phyloP scores from a whole-genome alignment of 73 alveolate genomes.

The Paramecium bursaria region DNA sequence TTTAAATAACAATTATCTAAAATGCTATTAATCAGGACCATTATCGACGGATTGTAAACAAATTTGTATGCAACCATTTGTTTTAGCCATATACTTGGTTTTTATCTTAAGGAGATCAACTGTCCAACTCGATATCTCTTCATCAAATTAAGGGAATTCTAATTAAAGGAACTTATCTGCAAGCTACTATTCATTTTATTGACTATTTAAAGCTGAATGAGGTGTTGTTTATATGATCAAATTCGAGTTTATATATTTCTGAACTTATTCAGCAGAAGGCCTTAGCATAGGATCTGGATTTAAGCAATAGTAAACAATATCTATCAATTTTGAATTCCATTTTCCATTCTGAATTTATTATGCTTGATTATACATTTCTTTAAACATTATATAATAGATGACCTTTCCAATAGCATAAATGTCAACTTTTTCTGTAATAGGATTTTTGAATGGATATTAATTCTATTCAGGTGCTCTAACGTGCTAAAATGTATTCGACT shows the following conservation, averaged over 20 bases:
- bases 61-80: conserved; percentile 58
- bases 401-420: conserved; percentile 63
- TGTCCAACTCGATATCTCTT: too few relatives aligned
- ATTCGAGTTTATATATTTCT: background rate
- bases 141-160: too few relatives aligned
- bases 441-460: background rate
- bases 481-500: conserved; percentile 28
- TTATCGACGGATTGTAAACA: conserved; percentile 55
- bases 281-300: background rate
- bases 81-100: background rate
- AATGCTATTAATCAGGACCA: conserved; percentile 59
- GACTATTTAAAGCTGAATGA: too few relatives aligned
- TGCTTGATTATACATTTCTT: conserved; percentile 34
- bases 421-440: conserved; percentile 60
- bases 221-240: background rate
- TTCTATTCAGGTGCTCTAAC: conserved; percentile 67
- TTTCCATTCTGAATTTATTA: too few relatives aligned
- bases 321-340: too few relatives aligned
- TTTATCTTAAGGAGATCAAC: too few relatives aligned
- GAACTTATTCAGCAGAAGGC: background rate
- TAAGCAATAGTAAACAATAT: too few relatives aligned
- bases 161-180: too few relatives aligned
- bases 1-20: conserved; percentile 25
- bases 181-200: too few relatives aligned
- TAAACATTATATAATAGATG: conserved; percentile 48